These are phyloP conservation scores for Chlorociboria aeruginascens DNA, from an alignment of 495 filamentous ascomycete genomes.

Conservation along the genomic window DNA sequence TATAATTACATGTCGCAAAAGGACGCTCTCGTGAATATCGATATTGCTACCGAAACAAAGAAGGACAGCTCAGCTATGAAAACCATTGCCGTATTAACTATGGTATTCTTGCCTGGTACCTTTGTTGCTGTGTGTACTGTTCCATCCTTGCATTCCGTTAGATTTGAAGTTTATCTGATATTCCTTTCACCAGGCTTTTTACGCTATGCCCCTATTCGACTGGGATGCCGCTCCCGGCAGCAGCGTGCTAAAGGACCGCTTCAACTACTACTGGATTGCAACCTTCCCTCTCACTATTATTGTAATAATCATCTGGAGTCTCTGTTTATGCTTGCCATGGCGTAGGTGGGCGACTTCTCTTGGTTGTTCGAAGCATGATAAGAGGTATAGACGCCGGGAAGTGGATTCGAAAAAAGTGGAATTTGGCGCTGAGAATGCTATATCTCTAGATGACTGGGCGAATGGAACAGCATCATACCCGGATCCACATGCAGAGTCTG, in stretches of 20 bases:
- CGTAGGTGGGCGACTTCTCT: no score
- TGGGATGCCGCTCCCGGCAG: not conserved
- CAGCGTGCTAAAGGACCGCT: not conserved
- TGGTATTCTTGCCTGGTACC: conserved; percentile 39
- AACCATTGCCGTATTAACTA: conserved; percentile 36
- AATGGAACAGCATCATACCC: no score
- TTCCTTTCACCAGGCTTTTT: not conserved
- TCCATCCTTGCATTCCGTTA: not conserved
- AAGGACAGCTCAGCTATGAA: conserved; percentile 40
- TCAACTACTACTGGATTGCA: not conserved
- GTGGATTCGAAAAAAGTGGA: no score
- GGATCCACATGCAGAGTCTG: no score
- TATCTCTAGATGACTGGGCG: no score
- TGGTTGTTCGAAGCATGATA: no score
- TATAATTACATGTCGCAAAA: conserved; percentile 12
- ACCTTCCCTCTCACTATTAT: not conserved
- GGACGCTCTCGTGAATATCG: conserved; percentile 16
- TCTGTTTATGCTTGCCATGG: no score
- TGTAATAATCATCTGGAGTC: no score
- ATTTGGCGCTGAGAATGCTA: no score
- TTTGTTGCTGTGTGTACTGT: conserved; percentile 23
- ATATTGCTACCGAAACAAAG: conserved; percentile 37
- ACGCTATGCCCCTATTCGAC: not conserved
- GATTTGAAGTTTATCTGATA: not conserved
- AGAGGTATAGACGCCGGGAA: no score